Evolutionary conservation across 2,329 filamentous ascomycete species (phyloP), one percentile per base, ranked within the genome.

Genomic region (Hirsutella rhossiliensis): DNA sequence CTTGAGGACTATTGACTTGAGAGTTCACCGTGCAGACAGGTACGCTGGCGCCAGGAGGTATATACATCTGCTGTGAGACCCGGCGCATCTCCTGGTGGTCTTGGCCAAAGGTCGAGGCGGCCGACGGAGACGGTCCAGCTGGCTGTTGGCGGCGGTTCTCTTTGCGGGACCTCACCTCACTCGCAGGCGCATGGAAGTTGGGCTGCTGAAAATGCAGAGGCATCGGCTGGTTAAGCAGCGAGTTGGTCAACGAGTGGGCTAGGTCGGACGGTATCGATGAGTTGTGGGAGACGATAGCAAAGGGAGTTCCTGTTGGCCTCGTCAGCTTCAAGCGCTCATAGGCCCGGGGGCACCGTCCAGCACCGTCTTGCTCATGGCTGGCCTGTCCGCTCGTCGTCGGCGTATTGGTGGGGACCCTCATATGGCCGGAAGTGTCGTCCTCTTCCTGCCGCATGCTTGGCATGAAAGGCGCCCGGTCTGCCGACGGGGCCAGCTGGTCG

Each of bases 211-310:
- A 46, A 4, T 64, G 59, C 3, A 66, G 52, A 0, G 66, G 62
- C 28, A 63, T 55, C 11, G 69, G 65, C 43, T 74, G 71, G 41
- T 70, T 72, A 27, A 75, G 58, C 34, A 75, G 54, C 1, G 71
- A 72, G 44, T 67, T 62, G 0, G 68, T 68, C 42, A 74, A 56
- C n/a, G 66, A 62, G 6, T 61, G 60, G 5, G 66, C 62, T 5
- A 72, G 54, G 30, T 67, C 65, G 3, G 59, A 45, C 2, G 58
- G 50, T 4, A 60, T 45, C 6, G 42, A 42, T 18, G 47, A 34
- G 18, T 45, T 44, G 28, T 55, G 41, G 9, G 48, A 40, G 20
- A 54, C 48, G 15, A 51, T 39, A 12, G 54, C 52, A 36, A 54
- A 53, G 11, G 49, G 44, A 23, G 45, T 29, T 13, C 42, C 53